Evolutionary conservation across 163 green algal species (phyloP), one percentile per base, ranked within the genome.

Genomic region (Trebouxiophyceae sp.): DNA sequence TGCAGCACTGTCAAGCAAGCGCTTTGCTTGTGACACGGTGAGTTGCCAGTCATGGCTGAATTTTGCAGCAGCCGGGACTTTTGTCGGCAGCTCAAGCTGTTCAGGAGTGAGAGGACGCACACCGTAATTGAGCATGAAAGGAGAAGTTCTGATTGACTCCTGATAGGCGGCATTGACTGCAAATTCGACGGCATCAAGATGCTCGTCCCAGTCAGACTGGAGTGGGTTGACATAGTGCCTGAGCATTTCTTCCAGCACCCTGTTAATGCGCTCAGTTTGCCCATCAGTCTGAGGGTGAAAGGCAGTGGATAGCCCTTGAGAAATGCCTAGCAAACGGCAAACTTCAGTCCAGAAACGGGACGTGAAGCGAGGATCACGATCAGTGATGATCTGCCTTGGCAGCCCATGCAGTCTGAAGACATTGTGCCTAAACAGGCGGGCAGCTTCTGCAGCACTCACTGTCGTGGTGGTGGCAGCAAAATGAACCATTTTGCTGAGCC

Each of bases 251-350:
- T 82, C 74, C 0, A 87, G 16, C 4, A 70, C 58, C 1, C 78
- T 61, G 57, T 86, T 86, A 3, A 67, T 46, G 20, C 81, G 65
- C 54, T 90, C 83, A 26, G 79, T 85, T 24, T 87, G 80, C 1
- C 81, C 81, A 71, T 90, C 75, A 3, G 72, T 80, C 28, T 84
- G 68, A 23, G 83, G 69, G 47, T 86, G 79, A 66, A 78, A 84
- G 0, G 75, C 67, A 24, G 71, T 75, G n/a, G n/a, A n/a, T n/a
- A n/a, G n/a, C n/a, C n/a, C 26, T 68, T 75, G 20, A 57, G 16
- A 65, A 33, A 60, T 80, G 16, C 66, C 58, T n/a, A 71, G 19
- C 4, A 58, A 12, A 5, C 45, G 32, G 24, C 55, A 79, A 0
- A 85, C 20, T 24, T 61, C 39, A 2, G 60, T 6, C 65, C 70